Evolutionary conservation across 2,329 filamentous ascomycete species (phyloP), one percentile per base, ranked within the genome.

Genomic region (Proliferodiscus dingleyae): DNA sequence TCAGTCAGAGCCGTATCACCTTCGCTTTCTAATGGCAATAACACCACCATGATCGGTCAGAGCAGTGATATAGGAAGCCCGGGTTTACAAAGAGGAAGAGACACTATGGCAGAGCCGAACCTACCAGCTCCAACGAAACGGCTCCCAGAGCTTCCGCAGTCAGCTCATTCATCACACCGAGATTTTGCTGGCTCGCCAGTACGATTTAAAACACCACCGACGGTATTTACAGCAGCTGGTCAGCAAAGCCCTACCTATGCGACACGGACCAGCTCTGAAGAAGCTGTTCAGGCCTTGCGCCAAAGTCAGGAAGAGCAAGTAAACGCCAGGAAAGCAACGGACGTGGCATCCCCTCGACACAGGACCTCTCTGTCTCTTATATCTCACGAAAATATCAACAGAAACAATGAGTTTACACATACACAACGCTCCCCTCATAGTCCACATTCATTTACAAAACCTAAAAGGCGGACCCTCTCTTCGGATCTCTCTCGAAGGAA

Each of bases 251-350:
- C n/a, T n/a, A n/a, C n/a, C n/a, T n/a, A n/a, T n/a, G n/a, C n/a
- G n/a, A n/a, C n/a, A n/a, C n/a, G n/a, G n/a, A n/a, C n/a, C n/a
- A n/a, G n/a, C n/a, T 16, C 29, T 19, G 38, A 45, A 23, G 13
- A 38, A 24, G 5, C 9, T n/a, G 5, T 45, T 7, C 21, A 41
- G 15, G 24, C 37, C 4, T 43, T 22, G 3, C 38, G 33, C 10
- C 42, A 51, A 32, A 52, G 13, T n/a, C 37, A 56, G 21, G 49
- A 52, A 38, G 56, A 60, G 18, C 47, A 44, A 36, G 58, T 61
- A 3, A 50, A 49, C 41, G 53, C 51, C 15, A 44, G 46, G 21
- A 61, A 58, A 39, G 43, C 51, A 19, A 43, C 50, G 29, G 58
- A 62, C 37, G 53, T 62, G 1, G 59, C 56, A 15, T 36, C 33